phyloP scores from a whole-genome alignment of 1,284 basidiomycete genomes.

The Boletellus deceptivus region DNA sequence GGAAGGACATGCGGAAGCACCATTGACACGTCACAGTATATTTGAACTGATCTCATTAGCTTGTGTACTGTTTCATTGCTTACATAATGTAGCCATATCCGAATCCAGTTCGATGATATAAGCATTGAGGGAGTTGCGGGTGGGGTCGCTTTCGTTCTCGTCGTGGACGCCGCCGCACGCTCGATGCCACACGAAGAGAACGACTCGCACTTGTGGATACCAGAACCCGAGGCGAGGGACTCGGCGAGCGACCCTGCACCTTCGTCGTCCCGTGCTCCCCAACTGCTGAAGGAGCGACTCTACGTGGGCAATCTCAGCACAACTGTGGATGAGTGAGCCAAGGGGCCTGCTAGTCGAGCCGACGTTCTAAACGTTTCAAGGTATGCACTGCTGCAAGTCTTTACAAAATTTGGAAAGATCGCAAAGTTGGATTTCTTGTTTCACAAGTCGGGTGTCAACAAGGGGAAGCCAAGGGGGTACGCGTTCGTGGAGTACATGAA shows the following conservation, averaged over 20 bases:
- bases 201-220: conserved; percentile 32
- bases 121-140: neutral
- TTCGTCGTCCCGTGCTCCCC: conserved; percentile 28
- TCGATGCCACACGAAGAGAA: conserved; percentile 1
- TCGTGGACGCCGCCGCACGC: conserved; percentile 14
- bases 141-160: neutral
- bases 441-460: conserved; percentile 86
- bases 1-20: conserved; percentile 4
- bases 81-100: neutral
- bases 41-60: neutral
- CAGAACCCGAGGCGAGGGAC: conserved; percentile 25
- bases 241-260: conserved; percentile 19
- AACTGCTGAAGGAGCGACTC: conserved; percentile 64
- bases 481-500: conserved; percentile 88
- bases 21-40: neutral
- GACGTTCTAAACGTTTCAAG: conserved; percentile 40
- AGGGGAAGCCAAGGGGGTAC: conserved; percentile 93
- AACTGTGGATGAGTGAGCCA: conserved; percentile 82
- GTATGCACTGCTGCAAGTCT: conserved; percentile 85
- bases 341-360: conserved; percentile 1
- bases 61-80: neutral
- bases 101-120: neutral
- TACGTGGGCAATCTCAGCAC: conserved; percentile 92
- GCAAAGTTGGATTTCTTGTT: conserved; percentile 93
- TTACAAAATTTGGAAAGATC: conserved; percentile 89